phyloP scores from a whole-genome alignment of 306 rosid genomes.

The Abrus precatorius region DNA sequence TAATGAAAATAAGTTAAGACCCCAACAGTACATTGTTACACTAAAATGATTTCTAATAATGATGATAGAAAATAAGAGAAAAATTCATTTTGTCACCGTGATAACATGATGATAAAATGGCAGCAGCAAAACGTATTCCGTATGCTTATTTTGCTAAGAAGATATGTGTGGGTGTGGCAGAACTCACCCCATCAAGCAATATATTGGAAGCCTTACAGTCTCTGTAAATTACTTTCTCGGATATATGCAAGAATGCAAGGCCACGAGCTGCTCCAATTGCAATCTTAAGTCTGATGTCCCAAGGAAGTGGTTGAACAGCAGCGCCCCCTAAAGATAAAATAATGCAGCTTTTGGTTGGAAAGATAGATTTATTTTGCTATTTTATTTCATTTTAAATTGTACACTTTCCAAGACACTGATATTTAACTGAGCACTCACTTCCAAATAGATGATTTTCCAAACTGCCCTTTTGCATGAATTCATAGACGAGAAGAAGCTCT shows the following conservation, averaged over 20 bases:
- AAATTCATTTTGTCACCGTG: background rate
- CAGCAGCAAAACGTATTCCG: background rate
- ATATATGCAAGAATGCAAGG: slow-evolving; percentile 85
- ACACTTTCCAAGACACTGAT: slow-evolving; percentile 15
- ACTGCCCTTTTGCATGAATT: slow-evolving; percentile 96
- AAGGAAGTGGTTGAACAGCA: slow-evolving; percentile 79
- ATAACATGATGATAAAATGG: background rate
- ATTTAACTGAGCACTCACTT: slow-evolving; percentile 64
- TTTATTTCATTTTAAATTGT: slow-evolving; percentile 21
- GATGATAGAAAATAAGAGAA: slow-evolving; percentile 9
- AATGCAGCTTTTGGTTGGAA: slow-evolving; percentile 18
- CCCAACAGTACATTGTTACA: background rate
- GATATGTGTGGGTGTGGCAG: background rate
- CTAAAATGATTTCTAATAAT: background rate
- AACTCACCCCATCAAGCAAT: slow-evolving; percentile 85
- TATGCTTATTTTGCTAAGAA: slow-evolving; percentile 5
- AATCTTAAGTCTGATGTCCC: slow-evolving; percentile 89
- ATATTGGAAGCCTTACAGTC: slow-evolving; percentile 98
- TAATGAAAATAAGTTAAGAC: background rate
- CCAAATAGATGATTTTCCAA: slow-evolving; percentile 94
- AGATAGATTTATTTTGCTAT: slow-evolving; percentile 19
- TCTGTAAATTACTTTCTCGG: slow-evolving; percentile 90
- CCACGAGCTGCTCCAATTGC: slow-evolving; percentile 98
- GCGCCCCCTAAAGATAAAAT: slow-evolving; percentile 71
- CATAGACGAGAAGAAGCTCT: slow-evolving; percentile 84